A percentile compares a stretch with the other conserved stretches of the same genome.
These are phyloP conservation scores for Phycomyces blakesleeanus DNA, from an alignment of 192 early-diverging fungal genomes.

Conservation along the genomic window DNA sequence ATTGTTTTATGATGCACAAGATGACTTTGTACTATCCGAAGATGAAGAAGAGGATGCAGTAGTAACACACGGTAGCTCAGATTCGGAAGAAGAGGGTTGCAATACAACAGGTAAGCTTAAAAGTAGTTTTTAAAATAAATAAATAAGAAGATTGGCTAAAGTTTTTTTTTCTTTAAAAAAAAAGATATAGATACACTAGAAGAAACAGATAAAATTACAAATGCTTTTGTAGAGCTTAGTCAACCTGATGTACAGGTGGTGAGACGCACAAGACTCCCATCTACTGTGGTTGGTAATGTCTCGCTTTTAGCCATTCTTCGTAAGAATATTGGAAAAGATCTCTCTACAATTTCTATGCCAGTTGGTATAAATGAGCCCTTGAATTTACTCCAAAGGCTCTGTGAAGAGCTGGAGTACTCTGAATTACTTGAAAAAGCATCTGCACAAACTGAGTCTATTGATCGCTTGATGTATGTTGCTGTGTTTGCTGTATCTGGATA, in stretches of 20 bases:
- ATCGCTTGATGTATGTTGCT: slow-evolving; percentile 77
- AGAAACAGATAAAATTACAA: neutral
- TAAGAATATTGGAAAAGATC: slow-evolving; percentile 95
- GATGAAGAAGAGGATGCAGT: slow-evolving; percentile 47
- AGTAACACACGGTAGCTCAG: slow-evolving; percentile 43
- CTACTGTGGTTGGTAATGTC: slow-evolving; percentile 73
- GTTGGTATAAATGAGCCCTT: slow-evolving; percentile 94
- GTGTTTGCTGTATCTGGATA: slow-evolving; percentile 86
- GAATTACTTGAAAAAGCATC: slow-evolving; percentile 78
- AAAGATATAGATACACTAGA: no score
- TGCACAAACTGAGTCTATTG: slow-evolving; percentile 56
- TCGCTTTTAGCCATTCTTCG: slow-evolving; percentile 83
- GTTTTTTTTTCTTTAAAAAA: no score
- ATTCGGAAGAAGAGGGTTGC: slow-evolving; percentile 44
- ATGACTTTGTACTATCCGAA: slow-evolving; percentile 36
- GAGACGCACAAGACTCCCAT: slow-evolving; percentile 73
- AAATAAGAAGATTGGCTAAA: no score
- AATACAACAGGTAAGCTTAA: neutral
- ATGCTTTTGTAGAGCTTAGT: neutral
- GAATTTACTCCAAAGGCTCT: slow-evolving; percentile 86
- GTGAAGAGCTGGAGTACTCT: slow-evolving; percentile 91
- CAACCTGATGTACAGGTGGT: neutral
- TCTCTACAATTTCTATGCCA: slow-evolving; percentile 96
- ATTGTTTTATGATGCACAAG: slow-evolving; percentile 73
- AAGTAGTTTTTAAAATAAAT: no score